phyloP scores from a whole-genome alignment of 768 basidiomycete genomes.

The Rhodosporidiobolus odoratus region DNA sequence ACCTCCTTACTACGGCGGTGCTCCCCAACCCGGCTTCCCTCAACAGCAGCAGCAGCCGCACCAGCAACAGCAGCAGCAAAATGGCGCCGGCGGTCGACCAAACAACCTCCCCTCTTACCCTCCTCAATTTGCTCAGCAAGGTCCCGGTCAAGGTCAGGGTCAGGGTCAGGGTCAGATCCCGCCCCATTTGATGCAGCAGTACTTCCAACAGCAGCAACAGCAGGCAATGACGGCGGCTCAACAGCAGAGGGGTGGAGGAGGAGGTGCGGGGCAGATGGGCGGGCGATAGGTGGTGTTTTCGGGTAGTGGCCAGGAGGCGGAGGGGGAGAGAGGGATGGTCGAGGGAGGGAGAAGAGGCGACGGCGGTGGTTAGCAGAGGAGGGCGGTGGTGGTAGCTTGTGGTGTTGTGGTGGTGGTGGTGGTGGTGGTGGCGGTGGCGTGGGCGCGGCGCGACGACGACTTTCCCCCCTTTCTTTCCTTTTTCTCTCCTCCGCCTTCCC shows the following conservation, averaged over 20 bases:
- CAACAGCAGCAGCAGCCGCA: slow-evolving; percentile 8
- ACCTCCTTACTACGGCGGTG: neutral
- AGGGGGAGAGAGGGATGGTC: no score
- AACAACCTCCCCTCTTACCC: neutral
- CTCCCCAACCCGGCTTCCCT: neutral
- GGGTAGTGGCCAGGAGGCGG: no score
- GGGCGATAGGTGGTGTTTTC: neutral
- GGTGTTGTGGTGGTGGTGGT: no score
- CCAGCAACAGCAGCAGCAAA: slow-evolving; percentile 21
- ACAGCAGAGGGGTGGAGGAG: slow-evolving; percentile 32
- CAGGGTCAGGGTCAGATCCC: slow-evolving; percentile 26
- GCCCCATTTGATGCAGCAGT: slow-evolving; percentile 20
- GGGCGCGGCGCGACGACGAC: neutral
- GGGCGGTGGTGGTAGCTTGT: no score
- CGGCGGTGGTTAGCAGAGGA: no score
- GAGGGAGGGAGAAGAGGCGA: no score
- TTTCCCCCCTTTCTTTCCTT: neutral
- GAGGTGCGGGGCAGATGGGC: slow-evolving; percentile 15
- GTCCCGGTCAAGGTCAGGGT: slow-evolving; percentile 8
- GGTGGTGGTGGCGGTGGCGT: no score
- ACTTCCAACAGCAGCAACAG: slow-evolving; percentile 38
- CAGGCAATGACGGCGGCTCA: slow-evolving; percentile 31
- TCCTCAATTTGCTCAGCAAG: slow-evolving; percentile 5
- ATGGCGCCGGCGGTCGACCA: no score
- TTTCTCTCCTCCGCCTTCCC: neutral